Conservation (phyloP, 1,284 basidiomycete genomes). For the Puccinia triticina region DNA sequence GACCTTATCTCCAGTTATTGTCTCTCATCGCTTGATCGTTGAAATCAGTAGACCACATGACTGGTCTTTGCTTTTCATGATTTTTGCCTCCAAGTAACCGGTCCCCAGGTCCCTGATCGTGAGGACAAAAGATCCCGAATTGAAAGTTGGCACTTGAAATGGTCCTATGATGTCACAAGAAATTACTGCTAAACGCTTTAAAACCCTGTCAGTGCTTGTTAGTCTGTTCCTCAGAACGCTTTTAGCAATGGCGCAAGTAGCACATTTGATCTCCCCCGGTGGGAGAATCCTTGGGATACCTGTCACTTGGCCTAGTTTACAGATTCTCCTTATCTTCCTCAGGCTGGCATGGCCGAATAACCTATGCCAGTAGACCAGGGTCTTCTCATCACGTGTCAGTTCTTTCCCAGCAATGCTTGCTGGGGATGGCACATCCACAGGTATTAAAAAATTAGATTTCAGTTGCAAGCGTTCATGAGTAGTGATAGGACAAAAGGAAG, state of each 20-base stretch:
- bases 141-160: not conserved
- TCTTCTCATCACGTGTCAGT: not conserved
- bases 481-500: not conserved
- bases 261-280: not conserved
- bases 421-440: not conserved
- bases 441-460: not conserved
- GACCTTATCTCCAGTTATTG: not conserved
- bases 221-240: not conserved
- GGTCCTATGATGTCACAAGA: not conserved
- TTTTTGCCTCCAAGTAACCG: not conserved
- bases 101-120: not conserved
- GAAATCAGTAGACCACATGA: not conserved
- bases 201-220: not conserved
- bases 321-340: not conserved
- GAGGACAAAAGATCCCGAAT: not conserved
- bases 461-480: not conserved
- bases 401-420: not conserved
- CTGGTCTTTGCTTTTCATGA: not conserved
- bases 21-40: not conserved
- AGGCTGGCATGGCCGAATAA: conserved; percentile 16
- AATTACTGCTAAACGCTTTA: not conserved
- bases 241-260: not conserved
- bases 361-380: not conserved
- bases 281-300: not conserved
- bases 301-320: not conserved